Conservation (phyloP, 139 green algal species). For the Chlorella sp. region DNA sequence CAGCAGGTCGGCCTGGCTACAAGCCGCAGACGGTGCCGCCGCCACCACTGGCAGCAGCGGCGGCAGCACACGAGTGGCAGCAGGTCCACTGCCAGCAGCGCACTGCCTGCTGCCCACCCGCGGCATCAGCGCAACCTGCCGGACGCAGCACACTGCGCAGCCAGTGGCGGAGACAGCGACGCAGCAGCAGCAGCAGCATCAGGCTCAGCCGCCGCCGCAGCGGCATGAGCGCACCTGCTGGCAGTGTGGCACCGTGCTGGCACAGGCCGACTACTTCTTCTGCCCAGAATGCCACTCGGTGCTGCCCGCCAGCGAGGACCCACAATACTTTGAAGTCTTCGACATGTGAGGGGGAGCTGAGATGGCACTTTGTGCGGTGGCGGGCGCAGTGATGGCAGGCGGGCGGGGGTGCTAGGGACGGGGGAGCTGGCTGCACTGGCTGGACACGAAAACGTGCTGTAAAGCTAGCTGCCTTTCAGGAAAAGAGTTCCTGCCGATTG, state of each 20-base stretch:
- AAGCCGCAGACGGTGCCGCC: neutral
- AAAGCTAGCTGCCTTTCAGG: neutral
- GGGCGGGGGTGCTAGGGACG: neutral
- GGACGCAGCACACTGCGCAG: neutral
- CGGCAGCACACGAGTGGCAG: neutral
- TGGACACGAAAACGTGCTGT: no score
- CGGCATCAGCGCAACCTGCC: neutral
- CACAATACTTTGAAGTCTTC: conserved; percentile 42
- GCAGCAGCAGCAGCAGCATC: neutral
- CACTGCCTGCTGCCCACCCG: neutral
- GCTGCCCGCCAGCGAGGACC: conserved; percentile 8
- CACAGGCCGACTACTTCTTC: neutral
- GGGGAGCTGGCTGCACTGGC: no score
- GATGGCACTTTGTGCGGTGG: neutral
- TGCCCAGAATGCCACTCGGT: conserved; percentile 14
- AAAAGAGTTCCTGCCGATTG: no score
- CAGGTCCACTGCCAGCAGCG: neutral
- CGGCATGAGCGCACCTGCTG: conserved; percentile 36
- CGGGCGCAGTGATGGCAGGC: neutral
- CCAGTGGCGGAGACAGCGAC: neutral
- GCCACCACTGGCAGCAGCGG: neutral
- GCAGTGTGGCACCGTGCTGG: conserved; percentile 23
- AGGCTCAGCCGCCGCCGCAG: neutral
- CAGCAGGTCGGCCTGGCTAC: neutral
- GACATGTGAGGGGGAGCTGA: conserved; percentile 39